Evolutionary conservation across 2,329 filamentous ascomycete species (phyloP), one percentile per base, ranked within the genome.

Genomic region (Fusarium sp.): DNA sequence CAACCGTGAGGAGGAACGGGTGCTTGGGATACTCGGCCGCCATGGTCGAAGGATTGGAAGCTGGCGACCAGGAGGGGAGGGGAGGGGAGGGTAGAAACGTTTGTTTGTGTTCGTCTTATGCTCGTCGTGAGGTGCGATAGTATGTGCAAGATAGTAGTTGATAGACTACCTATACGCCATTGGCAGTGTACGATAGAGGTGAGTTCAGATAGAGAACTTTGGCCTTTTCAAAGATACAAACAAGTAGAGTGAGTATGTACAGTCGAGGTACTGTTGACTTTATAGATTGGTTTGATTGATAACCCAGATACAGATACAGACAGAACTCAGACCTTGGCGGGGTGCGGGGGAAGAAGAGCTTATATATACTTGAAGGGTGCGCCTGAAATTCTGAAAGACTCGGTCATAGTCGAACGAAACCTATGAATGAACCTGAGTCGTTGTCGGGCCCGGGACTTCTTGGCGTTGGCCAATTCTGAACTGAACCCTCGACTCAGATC

Each of bases 1-100:
- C 78, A 67, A 84, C 80, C 22, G 83, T 74, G 45, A 91, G 81
- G 57, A 88, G 82, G 70, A 87, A 88, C 26, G 86, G 85, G 69
- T 87, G 85, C 48, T 79, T 80, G 51, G 81, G 75, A 64, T 81
- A 85, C 51, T 79, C 78, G 66, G 79, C 74, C 79, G 79, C 74
- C 80, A 81, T 82, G 58, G 64, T 69, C 66, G 53, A 64, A 46
- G 58, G 35, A 42, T 51, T 46, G 13, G 13, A 25, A 24, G 28
- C 36, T 22, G 29, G 44, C 39, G 56, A 58, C 56, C 53, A 39
- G 45, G 42, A 48, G n/a, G 13, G 25, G 15, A 19, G 19, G 19
- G 45, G 42, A 48, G n/a, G 13, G 25, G 15, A 19, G 19, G 19
- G 19, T 19, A 19, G 38, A 44, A 41, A 8, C 11, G 49, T 25